Evolutionary conservation across 768 basidiomycete species (phyloP), one percentile per base, ranked within the genome.

Genomic region (Pisolithus microcarpus): DNA sequence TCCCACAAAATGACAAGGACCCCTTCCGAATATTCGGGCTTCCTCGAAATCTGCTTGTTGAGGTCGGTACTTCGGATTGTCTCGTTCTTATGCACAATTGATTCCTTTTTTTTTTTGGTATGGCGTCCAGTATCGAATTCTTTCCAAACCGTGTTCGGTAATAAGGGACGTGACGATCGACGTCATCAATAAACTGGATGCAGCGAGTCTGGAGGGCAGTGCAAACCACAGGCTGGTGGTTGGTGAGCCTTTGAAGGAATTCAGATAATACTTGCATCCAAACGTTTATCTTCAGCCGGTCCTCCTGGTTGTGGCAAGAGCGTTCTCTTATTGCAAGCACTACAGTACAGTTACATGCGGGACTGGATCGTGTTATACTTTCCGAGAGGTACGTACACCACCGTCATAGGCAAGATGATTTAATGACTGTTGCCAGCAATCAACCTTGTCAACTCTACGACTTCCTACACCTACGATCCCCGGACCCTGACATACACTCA

Each of bases 291-390:
- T 11, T n/a, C 59, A 91, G 84, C 82, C 54, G 92, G 92, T 13
- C 69, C 76, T 6, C 54, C 77, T 8, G 92, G 93, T 5, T 82
- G 78, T 49, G 93, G 92, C 38, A 96, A 95, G 70, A 88, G 85
- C 50, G 81, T 79, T 53, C 65, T 88, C 8, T 67, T 95, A 28
- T 70, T 93, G 8, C 92, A 96, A 64, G 76, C 85, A 0, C 80
- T 88, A 0, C 75, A 85, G 37, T 82, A 89, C 55, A 84, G 82
- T 31, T 58, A 76, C 9, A 66, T 75, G 2, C 75, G 78, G 19
- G 76, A 78, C 24, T 93, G 90, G 87, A 75, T 94, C 19, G 88
- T 91, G 16, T 66, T 94, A 16, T 96, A 93, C 63, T 77, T 92
- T 23, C 91, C 93, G 3, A 75, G 85, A 68, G 81, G 90, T 88